Evolutionary conservation across 768 basidiomycete genomes (phyloP).

Genomic region (Megacollybia marginata): DNA sequence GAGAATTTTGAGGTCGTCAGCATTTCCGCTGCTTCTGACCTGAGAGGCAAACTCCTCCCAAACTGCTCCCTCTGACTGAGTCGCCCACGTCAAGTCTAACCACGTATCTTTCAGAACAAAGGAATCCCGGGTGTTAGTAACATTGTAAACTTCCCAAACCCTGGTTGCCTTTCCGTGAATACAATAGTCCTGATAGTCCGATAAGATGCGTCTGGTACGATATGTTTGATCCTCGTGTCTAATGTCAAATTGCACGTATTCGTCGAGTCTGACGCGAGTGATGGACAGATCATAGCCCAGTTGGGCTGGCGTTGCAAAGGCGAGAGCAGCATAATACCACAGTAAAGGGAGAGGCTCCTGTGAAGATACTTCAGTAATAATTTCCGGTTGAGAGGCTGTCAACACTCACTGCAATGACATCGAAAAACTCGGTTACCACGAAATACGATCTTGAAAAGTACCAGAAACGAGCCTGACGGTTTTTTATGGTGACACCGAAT

Average conservation of each 20-base stretch:
- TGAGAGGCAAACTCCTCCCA: no score
- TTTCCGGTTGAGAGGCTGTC: neutral
- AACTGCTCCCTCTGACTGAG: no score
- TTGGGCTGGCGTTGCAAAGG: neutral
- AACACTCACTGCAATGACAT: neutral
- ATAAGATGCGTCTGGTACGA: neutral
- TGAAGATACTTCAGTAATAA: neutral
- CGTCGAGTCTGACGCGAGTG: neutral
- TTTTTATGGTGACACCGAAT: neutral
- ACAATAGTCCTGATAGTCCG: no score
- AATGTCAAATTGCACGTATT: neutral
- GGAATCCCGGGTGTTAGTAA: no score
- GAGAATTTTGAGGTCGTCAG: no score
- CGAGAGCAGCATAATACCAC: neutral
- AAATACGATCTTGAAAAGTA: constrained; percentile 1
- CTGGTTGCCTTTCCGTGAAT: no score
- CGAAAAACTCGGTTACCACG: neutral
- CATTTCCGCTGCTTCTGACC: no score
- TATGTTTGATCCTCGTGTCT: neutral
- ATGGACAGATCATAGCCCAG: neutral
- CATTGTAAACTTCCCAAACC: no score
- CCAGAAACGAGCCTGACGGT: neutral
- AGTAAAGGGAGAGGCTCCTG: neutral
- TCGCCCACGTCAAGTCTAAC: no score
- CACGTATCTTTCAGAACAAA: no score